Evolutionary conservation across 163 green algal species (phyloP).

Genomic region (Coccomyxa subellipsoidea): DNA sequence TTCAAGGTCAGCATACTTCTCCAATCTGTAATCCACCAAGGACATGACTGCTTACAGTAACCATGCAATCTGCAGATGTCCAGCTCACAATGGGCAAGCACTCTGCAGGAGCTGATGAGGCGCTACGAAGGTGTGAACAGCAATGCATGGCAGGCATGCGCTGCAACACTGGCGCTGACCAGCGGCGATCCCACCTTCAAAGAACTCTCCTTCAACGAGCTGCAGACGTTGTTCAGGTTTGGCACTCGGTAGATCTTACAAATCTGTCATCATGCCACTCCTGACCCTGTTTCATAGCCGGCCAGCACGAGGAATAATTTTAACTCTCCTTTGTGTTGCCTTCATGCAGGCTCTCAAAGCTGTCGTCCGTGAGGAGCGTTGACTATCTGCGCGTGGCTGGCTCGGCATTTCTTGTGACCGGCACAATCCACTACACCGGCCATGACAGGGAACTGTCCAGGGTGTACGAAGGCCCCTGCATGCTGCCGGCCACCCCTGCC

Average conservation of each 20-base stretch:
- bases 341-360: constrained; percentile 5
- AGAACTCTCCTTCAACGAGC: constrained; percentile 3
- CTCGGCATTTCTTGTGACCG: constrained; percentile 6
- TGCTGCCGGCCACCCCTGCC: constrained; percentile 2
- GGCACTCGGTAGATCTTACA: background rate
- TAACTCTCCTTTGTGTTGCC: background rate
- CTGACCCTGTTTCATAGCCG: too few species aligned
- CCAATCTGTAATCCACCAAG: background rate
- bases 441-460: background rate
- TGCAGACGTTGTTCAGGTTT: constrained; percentile 14
- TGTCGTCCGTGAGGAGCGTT: background rate
- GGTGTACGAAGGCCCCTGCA: background rate
- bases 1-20: background rate
- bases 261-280: background rate
- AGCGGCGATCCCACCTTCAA: background rate
- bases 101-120: constrained; percentile 15
- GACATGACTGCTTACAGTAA: background rate
- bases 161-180: constrained; percentile 9
- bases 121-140: background rate
- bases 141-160: constrained; percentile 11
- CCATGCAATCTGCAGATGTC: background rate
- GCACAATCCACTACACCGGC: background rate
- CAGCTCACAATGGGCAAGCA: background rate
- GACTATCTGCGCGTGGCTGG: constrained; percentile 10
- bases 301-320: too few species aligned